Base-by-base conservation (phyloP, 2,329 filamentous ascomycete species). In the Clarireedia sp. region DNA sequence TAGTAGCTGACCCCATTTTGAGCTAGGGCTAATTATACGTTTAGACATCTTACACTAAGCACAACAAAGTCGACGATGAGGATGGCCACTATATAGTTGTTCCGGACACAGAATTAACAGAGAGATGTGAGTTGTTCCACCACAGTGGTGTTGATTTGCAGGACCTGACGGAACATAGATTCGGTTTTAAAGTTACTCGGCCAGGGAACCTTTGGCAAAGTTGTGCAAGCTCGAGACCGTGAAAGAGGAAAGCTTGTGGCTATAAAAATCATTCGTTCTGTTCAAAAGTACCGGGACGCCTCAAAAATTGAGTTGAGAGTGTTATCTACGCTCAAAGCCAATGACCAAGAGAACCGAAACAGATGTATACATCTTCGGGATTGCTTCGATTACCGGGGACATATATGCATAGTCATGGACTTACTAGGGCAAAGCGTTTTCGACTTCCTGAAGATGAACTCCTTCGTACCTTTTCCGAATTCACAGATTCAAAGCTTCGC, bases 401-500 rank as follows among this genome's bases (percentile, higher is more conserved):
- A 99, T 69, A 97, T 99, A 63, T 99, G 94, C 77, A 86, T 86
- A 57, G 82, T 86, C 54, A 86, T 84, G 81, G 82, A 86, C 61
- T 72, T 86, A 3, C 81, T 97, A 33, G 92, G 92, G 48, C 92
- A 96, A 68, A 97, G 92, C 66, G 92, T 99, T 51, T 99, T 99
- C 69, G 94, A 99, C 73, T 99, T 99, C 65, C 78, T 99, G 48
- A 99, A 99, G 75, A 85, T 86, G 67, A 97, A 97, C 68, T 81
- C 83, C 61, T 99, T 99, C 68, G 90, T 96, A 17, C 94, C 94
- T 0, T 99, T 99, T 67, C 94, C 94, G 12, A 97, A 95, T 76
- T 96, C 91, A 62, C 94, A 99, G 72, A 99, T 99, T 57, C 94
- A 97, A 71, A 92, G 83, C 69, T 97, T 99, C 76, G 94, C 94